phyloP scores from a whole-genome alignment of 2,329 filamentous ascomycete genomes.

The Colletotrichum acutatum region DNA sequence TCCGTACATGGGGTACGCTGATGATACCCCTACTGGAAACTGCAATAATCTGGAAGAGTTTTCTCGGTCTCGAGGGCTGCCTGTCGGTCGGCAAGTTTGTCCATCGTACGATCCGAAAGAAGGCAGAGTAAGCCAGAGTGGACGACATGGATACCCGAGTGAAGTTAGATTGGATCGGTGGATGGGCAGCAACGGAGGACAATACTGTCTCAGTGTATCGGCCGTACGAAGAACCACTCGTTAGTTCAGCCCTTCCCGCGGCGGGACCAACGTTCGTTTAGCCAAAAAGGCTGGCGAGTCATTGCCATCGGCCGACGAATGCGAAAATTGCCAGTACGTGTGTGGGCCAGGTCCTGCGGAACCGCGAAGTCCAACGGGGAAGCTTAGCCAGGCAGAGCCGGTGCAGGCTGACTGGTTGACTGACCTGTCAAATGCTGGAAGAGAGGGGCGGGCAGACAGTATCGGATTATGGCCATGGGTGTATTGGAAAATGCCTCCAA shows the following conservation, averaged over 20 bases:
- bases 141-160: background rate
- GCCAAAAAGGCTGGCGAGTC: background rate
- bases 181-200: background rate
- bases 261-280: background rate
- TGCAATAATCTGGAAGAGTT: background rate
- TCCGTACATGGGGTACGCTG: background rate
- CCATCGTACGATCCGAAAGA: constrained; percentile 4
- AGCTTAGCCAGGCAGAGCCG: constrained; percentile 3
- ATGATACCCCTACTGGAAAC: background rate
- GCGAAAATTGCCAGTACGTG: background rate
- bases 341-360: background rate
- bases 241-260: constrained; percentile 12
- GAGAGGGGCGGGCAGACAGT: background rate
- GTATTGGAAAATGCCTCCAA: background rate
- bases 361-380: constrained; percentile 5
- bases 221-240: constrained; percentile 2
- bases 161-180: background rate
- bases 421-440: constrained; percentile 22
- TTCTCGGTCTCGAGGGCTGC: background rate
- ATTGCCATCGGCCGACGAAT: constrained; percentile 7
- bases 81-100: background rate
- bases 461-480: constrained; percentile 1
- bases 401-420: background rate
- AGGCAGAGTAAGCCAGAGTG: constrained; percentile 1
- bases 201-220: background rate